Percentiles rank a stretch among this genome's conserved stretches.
These are phyloP conservation scores for Neonectria ditissima DNA, from an alignment of 2,329 filamentous ascomycete species.

Conservation along the genomic window DNA sequence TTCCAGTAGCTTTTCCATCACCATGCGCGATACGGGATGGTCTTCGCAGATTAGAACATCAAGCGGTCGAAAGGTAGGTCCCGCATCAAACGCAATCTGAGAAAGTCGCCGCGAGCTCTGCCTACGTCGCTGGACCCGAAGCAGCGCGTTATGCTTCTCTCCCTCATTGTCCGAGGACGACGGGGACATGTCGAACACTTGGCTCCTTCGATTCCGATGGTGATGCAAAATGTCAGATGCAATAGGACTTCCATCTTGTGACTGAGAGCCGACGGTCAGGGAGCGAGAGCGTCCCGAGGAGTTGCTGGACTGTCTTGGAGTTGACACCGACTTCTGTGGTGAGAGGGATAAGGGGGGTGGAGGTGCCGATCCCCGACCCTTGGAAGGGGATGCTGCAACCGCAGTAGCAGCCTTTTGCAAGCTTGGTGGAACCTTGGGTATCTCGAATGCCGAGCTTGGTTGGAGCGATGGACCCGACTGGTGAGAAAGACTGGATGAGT, in stretches of 20 bases:
- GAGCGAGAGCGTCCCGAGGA: constrained; percentile 81
- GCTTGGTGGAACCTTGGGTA: constrained; percentile 70
- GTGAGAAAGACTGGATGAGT: constrained; percentile 85
- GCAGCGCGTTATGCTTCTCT: constrained; percentile 86
- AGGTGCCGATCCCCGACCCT: constrained; percentile 63
- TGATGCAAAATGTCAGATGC: constrained; percentile 76
- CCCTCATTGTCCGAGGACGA: constrained; percentile 98
- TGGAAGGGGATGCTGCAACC: constrained; percentile 65
- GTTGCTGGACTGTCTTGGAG: constrained; percentile 70
- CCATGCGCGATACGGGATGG: constrained; percentile 94
- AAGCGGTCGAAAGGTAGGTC: constrained; percentile 87
- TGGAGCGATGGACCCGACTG: constrained; percentile 76
- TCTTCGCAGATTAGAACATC: constrained; percentile 98
- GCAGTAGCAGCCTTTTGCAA: constrained; percentile 71
- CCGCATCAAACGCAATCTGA: constrained; percentile 86
- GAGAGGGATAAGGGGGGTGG: constrained; percentile 64
- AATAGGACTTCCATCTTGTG: constrained; percentile 87
- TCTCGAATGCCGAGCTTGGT: constrained; percentile 78
- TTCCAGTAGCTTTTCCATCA: constrained; percentile 98
- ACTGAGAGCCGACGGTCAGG: constrained; percentile 93
- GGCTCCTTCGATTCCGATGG: constrained; percentile 91
- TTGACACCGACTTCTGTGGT: constrained; percentile 72
- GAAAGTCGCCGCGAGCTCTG: constrained; percentile 96
- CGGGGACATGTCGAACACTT: constrained; percentile 95
- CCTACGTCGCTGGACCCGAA: constrained; percentile 92